Conservation (phyloP, 2,329 filamentous ascomycete species). For the Fusarium guadeloupense region DNA sequence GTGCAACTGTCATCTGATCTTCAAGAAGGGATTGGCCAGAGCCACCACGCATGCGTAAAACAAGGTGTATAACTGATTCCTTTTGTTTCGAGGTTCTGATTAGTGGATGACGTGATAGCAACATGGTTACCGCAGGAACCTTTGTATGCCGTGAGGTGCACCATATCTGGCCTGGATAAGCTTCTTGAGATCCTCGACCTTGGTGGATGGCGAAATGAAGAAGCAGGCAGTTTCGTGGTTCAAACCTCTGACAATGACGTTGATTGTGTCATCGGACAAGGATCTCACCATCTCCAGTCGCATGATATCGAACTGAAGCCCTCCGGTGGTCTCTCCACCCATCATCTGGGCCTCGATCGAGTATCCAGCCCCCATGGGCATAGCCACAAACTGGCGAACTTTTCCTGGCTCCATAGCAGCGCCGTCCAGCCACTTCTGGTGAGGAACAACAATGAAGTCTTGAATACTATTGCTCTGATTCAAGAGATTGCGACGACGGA, state of each 20-base stretch:
- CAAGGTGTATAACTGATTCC: no score
- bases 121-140: no score
- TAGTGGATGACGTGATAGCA: no score
- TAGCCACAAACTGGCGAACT: background rate
- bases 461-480: background rate
- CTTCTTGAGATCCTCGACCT: background rate
- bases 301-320: conserved; percentile 1
- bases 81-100: no score
- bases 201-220: background rate
- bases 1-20: background rate
- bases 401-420: fast-evolving
- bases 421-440: background rate
- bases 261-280: background rate
- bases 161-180: background rate
- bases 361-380: background rate
- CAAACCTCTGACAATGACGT: background rate
- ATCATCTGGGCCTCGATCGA: background rate
- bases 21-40: background rate
- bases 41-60: no score
- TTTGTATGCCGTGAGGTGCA: no score
- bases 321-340: background rate
- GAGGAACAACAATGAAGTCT: background rate
- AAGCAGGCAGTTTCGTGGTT: background rate
- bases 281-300: background rate
- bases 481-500: background rate